These are phyloP conservation scores for Arachnopeziza araneosa DNA, from an alignment of 2,329 filamentous ascomycete species.

Conservation along the genomic window DNA sequence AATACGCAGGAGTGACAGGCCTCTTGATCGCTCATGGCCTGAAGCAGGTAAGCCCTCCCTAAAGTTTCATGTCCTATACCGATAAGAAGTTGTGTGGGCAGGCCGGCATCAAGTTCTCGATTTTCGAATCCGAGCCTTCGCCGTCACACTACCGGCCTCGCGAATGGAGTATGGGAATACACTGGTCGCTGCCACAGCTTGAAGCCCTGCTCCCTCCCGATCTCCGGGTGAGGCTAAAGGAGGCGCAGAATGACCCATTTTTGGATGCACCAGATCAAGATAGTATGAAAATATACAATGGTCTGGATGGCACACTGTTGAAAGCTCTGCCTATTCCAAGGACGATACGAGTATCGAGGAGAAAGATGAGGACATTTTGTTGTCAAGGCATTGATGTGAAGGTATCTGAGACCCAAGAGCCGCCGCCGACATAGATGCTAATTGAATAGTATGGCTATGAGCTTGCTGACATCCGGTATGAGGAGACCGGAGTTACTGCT, in stretches of 20 bases:
- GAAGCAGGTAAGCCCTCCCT: slow-evolving; percentile 9
- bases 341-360: slow-evolving; percentile 12
- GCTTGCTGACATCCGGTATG: slow-evolving; percentile 5
- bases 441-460: slow-evolving; percentile 16
- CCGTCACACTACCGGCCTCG: slow-evolving; percentile 10
- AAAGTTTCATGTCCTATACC: not conserved
- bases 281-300: slow-evolving; percentile 14
- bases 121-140: slow-evolving; percentile 14
- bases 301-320: slow-evolving; percentile 9
- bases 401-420: slow-evolving; percentile 3
- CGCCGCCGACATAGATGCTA: slow-evolving; percentile 4
- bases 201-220: slow-evolving; percentile 11
- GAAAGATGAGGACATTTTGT: slow-evolving; percentile 14
- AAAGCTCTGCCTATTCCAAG: slow-evolving; percentile 11
- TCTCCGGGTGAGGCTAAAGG: slow-evolving; percentile 6
- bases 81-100: not conserved
- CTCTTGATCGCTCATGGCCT: slow-evolving; percentile 14
- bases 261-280: slow-evolving; percentile 4
- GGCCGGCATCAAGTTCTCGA: slow-evolving; percentile 11
- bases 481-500: slow-evolving; percentile 8
- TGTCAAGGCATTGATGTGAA: slow-evolving; percentile 13
- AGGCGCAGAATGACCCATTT: slow-evolving; percentile 11
- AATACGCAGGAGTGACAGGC: slow-evolving; percentile 5
- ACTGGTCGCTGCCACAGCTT: slow-evolving; percentile 14
- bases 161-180: slow-evolving; percentile 18